A percentile compares a stretch with the other conserved stretches of the same genome.
These are phyloP conservation scores for Senna tora DNA, from an alignment of 306 rosid genomes.

Conservation along the genomic window DNA sequence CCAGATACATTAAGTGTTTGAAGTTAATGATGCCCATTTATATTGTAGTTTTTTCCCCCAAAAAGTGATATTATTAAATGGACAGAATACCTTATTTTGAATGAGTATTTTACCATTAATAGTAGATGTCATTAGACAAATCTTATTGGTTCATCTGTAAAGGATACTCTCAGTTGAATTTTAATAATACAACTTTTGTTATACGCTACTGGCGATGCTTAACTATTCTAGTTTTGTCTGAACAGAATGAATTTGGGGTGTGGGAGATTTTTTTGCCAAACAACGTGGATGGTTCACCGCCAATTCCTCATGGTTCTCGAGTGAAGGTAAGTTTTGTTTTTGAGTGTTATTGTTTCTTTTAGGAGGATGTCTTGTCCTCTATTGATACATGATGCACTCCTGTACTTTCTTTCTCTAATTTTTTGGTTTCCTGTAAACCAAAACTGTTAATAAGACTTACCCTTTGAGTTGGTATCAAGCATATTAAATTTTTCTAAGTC, in stretches of 20 bases:
- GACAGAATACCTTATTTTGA: not conserved
- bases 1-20: not conserved
- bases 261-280: slow-evolving; percentile 99
- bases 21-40: not conserved
- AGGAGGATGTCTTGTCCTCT: not conserved
- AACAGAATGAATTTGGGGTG: slow-evolving; percentile 97
- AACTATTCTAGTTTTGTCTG: slow-evolving; percentile 34
- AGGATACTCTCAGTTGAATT: slow-evolving; percentile 32
- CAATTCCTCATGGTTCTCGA: slow-evolving; percentile 98
- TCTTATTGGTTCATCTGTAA: slow-evolving; percentile 11
- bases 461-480: not conserved
- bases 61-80: not conserved
- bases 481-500: not conserved
- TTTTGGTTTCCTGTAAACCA: not conserved
- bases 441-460: not conserved
- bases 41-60: not conserved
- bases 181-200: slow-evolving; percentile 21
- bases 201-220: slow-evolving; percentile 20
- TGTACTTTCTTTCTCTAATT: not conserved
- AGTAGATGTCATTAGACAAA: slow-evolving; percentile 22
- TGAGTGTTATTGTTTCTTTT: not conserved
- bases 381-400: not conserved
- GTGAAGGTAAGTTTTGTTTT: slow-evolving; percentile 68
- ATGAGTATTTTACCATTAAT: slow-evolving; percentile 3
- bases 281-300: slow-evolving; percentile 83